Evolutionary conservation across 2,329 filamentous ascomycete species (phyloP).

Genomic region (Aspergillus neotritici): DNA sequence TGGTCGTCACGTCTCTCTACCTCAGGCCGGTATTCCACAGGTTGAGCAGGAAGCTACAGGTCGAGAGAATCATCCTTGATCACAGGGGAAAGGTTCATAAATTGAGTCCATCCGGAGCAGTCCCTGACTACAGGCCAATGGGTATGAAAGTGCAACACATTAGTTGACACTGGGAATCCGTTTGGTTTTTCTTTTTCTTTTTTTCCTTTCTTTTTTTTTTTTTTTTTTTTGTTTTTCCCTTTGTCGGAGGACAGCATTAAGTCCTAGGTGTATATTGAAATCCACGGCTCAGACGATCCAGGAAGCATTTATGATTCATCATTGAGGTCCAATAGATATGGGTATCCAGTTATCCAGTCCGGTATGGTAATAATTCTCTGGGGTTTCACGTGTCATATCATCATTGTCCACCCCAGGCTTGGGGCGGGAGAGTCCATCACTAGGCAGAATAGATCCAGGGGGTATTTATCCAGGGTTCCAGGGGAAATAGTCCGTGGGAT

Average conservation of each 20-base stretch:
- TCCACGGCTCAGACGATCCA: not conserved
- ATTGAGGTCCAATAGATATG: not conserved
- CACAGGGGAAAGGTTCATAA: no score
- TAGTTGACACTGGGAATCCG: slow-evolving; percentile 1
- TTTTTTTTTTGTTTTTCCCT: no score
- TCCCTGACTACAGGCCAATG: no score
- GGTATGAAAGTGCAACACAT: slow-evolving; percentile 1
- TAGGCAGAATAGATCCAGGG: slow-evolving; percentile 6
- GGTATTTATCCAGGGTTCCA: slow-evolving; percentile 1
- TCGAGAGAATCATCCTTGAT: no score
- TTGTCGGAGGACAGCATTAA: no score
- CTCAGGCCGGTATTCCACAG: no score
- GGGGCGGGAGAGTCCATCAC: slow-evolving; percentile 17
- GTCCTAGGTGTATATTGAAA: not conserved
- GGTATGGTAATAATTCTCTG: slow-evolving; percentile 3
- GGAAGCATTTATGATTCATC: not conserved
- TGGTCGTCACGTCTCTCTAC: no score
- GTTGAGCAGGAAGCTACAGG: no score
- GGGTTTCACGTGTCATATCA: slow-evolving; percentile 10
- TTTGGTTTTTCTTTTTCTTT: no score
- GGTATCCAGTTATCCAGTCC: not conserved
- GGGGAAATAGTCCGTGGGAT: slow-evolving; percentile 15
- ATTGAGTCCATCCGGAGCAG: no score
- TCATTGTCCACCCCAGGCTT: slow-evolving; percentile 26
- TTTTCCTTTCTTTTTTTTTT: no score